Conservation (phyloP, 306 rosid genomes). For the Malus domestica region ASM211411v1 NC_041805.1:11281501-11282000, state of each 20-base stretch:
- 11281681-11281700: neutral
- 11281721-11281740: neutral
- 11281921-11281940: neutral
- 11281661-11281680: neutral
- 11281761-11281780: neutral
- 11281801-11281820: neutral
- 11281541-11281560: neutral
- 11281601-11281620: neutral
- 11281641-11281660: neutral
- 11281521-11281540: neutral
- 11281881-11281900: too few relatives aligned
- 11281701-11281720: neutral
- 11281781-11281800: neutral
- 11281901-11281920: neutral
- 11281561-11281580: neutral
- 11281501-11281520: neutral
- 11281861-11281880: neutral
- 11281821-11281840: neutral
- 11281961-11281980: neutral
- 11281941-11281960: neutral
- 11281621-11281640: neutral
- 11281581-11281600: neutral
- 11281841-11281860: neutral
- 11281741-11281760: neutral
- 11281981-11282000: neutral